These are phyloP conservation scores for Trametes cinnabarina DNA, from an alignment of 768 basidiomycete genomes.

Conservation along the genomic window DNA sequence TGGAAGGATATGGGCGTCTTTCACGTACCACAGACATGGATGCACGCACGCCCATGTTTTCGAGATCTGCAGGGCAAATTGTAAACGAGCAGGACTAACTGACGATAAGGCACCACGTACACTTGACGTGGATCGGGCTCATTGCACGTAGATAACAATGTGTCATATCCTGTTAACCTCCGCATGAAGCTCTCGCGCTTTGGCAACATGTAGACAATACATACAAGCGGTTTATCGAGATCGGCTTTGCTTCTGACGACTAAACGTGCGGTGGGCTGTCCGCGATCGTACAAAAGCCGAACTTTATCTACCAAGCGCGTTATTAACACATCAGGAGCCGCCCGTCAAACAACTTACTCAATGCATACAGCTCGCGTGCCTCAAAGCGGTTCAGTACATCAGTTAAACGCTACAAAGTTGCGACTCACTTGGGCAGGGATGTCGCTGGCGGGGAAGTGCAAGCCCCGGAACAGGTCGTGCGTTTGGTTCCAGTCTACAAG, in stretches of 20 bases:
- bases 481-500: constrained; percentile 75
- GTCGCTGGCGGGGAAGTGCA: constrained; percentile 70
- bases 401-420: background rate
- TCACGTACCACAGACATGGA: constrained; percentile 78
- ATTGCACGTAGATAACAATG: constrained; percentile 83
- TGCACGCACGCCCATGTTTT: constrained; percentile 79
- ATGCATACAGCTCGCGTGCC: constrained; percentile 65
- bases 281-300: constrained; percentile 70
- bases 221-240: constrained; percentile 62
- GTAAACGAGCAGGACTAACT: constrained; percentile 2
- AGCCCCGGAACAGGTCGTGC: constrained; percentile 67
- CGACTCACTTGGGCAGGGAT: constrained; percentile 60
- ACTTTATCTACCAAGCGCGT: constrained; percentile 56
- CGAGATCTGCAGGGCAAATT: constrained; percentile 47
- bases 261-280: constrained; percentile 69
- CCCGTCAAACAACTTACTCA: constrained; percentile 44
- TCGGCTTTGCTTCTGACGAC: constrained; percentile 62
- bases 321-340: background rate
- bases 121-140: constrained; percentile 84
- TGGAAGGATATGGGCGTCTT: background rate
- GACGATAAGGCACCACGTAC: constrained; percentile 34
- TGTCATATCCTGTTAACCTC: constrained; percentile 62
- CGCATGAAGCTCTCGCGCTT: background rate
- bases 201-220: constrained; percentile 19
- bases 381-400: constrained; percentile 23